phyloP scores from a whole-genome alignment of 2,329 filamentous ascomycete genomes.

The Pseudocercospora cruenta region DNA sequence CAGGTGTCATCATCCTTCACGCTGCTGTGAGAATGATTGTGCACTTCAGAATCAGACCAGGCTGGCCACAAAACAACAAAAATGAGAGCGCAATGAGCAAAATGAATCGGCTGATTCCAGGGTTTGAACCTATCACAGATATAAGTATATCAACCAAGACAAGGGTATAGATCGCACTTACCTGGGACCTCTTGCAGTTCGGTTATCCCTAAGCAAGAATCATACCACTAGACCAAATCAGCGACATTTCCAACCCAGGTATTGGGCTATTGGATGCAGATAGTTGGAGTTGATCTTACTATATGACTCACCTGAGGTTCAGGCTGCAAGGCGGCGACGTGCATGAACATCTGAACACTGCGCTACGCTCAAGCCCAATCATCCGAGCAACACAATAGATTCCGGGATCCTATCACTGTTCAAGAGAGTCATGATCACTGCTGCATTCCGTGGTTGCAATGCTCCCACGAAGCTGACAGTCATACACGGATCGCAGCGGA shows the following conservation, averaged over 20 bases:
- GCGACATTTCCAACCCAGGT: neutral
- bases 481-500: too few relatives aligned
- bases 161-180: too few relatives aligned
- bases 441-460: too few relatives aligned
- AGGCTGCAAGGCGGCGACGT: too few relatives aligned
- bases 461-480: too few relatives aligned
- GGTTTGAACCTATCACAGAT: too few relatives aligned
- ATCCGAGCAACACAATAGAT: too few relatives aligned
- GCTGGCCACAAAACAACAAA: neutral
- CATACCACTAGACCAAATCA: neutral
- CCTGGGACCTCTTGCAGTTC: slow-evolving; percentile 9
- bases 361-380: too few relatives aligned
- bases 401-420: too few relatives aligned
- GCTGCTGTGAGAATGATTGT: neutral
- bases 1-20: neutral
- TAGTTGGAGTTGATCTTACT: neutral
- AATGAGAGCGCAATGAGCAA: neutral
- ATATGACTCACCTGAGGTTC: neutral
- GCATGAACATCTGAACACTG: too few relatives aligned
- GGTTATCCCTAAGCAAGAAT: neutral
- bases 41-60: neutral
- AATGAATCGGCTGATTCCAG: neutral
- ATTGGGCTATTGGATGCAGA: neutral
- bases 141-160: too few relatives aligned
- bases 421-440: too few relatives aligned